Base-by-base conservation (phyloP, 345 rosid species). In the Erysimum cheiranthoides region DNA sequence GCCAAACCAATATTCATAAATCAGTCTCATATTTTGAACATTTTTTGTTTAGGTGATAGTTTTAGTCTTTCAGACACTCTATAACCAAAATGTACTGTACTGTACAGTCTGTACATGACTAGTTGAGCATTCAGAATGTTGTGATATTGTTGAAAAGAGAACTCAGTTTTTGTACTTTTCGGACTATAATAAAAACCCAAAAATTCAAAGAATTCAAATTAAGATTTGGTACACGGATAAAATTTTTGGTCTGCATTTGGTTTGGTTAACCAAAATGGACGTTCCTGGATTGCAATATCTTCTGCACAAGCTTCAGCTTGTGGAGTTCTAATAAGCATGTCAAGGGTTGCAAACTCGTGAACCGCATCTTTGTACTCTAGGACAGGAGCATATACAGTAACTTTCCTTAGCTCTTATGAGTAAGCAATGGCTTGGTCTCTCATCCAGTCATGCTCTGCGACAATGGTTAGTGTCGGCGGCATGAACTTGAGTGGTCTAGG, bases 401-500 rank as follows among this genome's bases (percentile, higher is more conserved):
- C 95, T 78, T 92, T 94, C 18, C 97, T 80, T 16, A 94, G 83
- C 73, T 86, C 96, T 80, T 94, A 95, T 0, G 96, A 89, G 85
- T 92, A 94, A 50, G 95, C 92, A n/a, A 94, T 89, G 77, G 93
- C 98, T 52, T 92, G 85, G 60, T 94, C 98, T 78, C 92, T 89
- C 98, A 92, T 94, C 95, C 96, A 94, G 81, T 92, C 98, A 27
- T 87, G 96, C 78, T 93, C 97, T 27, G 97, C 98, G 8, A 94
- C 93, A 42, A 94, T 84, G 14, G 97, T 94, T 52, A 94, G 85
- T 34, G 98, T 94, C 5, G 98, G 98, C 6, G 96, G 98, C 95
- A 90, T 92, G 69, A 86, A 74, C 83, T 92, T 94, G 56, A 94
- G 77, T 94, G 96, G 78, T 92, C 96, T 8, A 85, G 80, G 70